Evolutionary conservation across 345 rosid genomes (phyloP).

Genomic region (Gossypium bickii): DNA sequence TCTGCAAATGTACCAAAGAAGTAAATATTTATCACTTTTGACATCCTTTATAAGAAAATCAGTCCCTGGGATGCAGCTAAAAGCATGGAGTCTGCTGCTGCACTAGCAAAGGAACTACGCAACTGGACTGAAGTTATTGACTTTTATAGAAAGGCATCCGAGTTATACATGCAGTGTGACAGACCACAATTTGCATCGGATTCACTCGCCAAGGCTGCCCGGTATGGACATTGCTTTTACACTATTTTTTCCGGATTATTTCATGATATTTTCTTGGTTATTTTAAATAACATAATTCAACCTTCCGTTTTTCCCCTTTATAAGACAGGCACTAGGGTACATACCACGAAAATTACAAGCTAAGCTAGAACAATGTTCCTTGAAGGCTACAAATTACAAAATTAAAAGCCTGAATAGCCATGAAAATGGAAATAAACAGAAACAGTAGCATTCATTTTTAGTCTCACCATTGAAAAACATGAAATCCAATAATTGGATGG

Average conservation of each 20-base stretch:
- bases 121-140: slow-evolving; percentile 86
- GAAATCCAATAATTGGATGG: too few relatives aligned
- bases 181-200: slow-evolving; percentile 97
- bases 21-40: slow-evolving; percentile 13
- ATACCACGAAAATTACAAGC: too few relatives aligned
- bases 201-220: slow-evolving; percentile 92
- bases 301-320: too few relatives aligned
- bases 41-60: slow-evolving; percentile 36
- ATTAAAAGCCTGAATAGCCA: too few relatives aligned
- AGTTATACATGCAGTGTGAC: slow-evolving; percentile 76
- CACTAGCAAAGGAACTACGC: slow-evolving; percentile 70
- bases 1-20: not conserved
- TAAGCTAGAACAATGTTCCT: too few relatives aligned
- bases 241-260: not conserved
- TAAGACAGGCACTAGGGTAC: too few relatives aligned
- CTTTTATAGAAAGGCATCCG: slow-evolving; percentile 76
- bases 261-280: too few relatives aligned
- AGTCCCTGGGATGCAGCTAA: slow-evolving; percentile 99
- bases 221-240: slow-evolving; percentile 37
- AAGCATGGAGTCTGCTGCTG: slow-evolving; percentile 87
- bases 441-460: too few relatives aligned
- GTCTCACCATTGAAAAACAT: too few relatives aligned
- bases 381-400: too few relatives aligned
- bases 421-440: too few relatives aligned
- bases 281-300: not conserved